Evolutionary conservation across 768 basidiomycete species (phyloP).

Genomic region (Sarcomyxa edulis): DNA sequence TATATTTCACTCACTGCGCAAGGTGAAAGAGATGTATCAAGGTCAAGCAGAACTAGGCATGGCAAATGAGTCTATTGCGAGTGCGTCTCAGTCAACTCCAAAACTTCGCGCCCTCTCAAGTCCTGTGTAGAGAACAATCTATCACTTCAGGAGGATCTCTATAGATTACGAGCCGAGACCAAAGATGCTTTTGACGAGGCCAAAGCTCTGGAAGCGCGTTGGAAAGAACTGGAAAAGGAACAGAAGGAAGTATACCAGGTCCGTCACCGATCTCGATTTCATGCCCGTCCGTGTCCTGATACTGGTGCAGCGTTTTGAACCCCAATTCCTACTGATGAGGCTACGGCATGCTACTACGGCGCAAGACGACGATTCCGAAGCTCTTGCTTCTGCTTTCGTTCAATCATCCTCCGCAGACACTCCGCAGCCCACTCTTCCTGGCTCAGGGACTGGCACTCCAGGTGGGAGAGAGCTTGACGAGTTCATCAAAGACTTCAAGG

Average conservation of each 20-base stretch:
- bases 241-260: conserved; percentile 90
- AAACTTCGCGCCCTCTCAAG: conserved; percentile 2
- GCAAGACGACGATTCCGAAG: conserved; percentile 87
- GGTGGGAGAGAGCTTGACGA: conserved; percentile 67
- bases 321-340: conserved; percentile 85
- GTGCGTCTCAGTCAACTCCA: conserved; percentile 39
- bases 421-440: conserved; percentile 13
- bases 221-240: conserved; percentile 85
- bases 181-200: conserved; percentile 87
- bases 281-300: neutral
- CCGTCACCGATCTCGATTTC: conserved; percentile 7
- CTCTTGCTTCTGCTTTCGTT: conserved; percentile 78
- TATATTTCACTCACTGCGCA: conserved; percentile 71
- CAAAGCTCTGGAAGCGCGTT: conserved; percentile 70
- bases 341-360: conserved; percentile 83
- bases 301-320: conserved; percentile 64
- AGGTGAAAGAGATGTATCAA: conserved; percentile 70
- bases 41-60: conserved; percentile 73
- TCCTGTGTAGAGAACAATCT: conserved; percentile 61
- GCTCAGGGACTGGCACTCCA: conserved; percentile 31
- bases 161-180: conserved; percentile 74
- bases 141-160: conserved; percentile 68
- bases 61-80: conserved; percentile 84
- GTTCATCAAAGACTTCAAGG: conserved; percentile 86
- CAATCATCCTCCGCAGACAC: conserved; percentile 40